Evolutionary conservation across 495 filamentous ascomycete species (phyloP).

Genomic region (Cladorrhinum samala): DNA sequence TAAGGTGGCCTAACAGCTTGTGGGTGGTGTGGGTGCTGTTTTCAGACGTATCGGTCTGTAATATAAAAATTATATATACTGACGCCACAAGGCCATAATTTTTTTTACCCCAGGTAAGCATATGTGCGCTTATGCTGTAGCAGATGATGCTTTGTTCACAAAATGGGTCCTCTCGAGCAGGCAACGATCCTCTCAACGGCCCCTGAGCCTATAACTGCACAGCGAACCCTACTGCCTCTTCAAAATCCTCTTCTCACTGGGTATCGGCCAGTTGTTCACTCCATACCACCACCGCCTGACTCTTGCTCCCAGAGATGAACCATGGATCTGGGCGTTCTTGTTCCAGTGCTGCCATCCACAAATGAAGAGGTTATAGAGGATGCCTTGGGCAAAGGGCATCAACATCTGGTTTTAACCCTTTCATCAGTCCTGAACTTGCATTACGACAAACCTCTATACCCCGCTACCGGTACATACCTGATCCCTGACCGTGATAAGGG

Average conservation of each 20-base stretch:
- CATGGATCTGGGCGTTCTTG: slow-evolving; percentile 59
- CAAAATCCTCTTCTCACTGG: slow-evolving; percentile 20
- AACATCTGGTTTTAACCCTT: slow-evolving; percentile 50
- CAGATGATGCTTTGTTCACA: too few relatives aligned
- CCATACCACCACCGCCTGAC: slow-evolving; percentile 85
- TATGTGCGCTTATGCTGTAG: neutral
- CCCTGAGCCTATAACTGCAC: too few relatives aligned
- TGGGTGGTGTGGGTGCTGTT: neutral
- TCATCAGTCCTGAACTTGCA: too few relatives aligned
- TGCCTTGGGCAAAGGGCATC: slow-evolving; percentile 75
- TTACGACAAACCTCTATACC: too few relatives aligned
- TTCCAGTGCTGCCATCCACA: slow-evolving; percentile 84
- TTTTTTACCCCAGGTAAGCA: neutral
- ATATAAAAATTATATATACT: neutral
- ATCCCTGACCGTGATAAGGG: slow-evolving; percentile 79
- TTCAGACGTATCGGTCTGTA: neutral
- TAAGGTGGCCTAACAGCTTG: too few relatives aligned
- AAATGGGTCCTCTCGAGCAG: too few relatives aligned
- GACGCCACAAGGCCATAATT: slow-evolving; percentile 6
- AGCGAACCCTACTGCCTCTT: slow-evolving; percentile 1
- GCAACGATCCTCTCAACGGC: too few relatives aligned
- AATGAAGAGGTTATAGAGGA: slow-evolving; percentile 73
- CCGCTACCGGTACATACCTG: slow-evolving; percentile 72
- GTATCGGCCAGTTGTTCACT: slow-evolving; percentile 79
- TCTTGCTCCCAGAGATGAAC: slow-evolving; percentile 61